Evolutionary conservation across 805 yeast species (phyloP), one percentile per base, ranked within the genome.

Genomic region (Yamadazyma scolyti): DNA sequence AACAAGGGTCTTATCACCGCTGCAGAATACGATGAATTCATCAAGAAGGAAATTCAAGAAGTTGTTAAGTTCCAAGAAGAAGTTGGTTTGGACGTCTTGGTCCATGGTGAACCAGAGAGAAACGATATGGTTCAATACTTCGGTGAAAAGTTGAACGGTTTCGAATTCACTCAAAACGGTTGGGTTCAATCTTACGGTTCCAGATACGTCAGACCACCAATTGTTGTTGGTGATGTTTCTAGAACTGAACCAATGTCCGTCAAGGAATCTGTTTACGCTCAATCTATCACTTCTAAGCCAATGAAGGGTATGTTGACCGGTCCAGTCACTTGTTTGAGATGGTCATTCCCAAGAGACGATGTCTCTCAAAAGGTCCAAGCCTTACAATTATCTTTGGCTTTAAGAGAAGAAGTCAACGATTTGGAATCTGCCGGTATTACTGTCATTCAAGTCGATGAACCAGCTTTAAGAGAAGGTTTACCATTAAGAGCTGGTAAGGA

Each of bases 141-240:
- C 50, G 99, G 98, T 77, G 98, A 93, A 77, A 88, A 87, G 77
- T 77, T 93, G 65, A 83, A 85, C 62, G 99, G 99, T 71, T 93
- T 84, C 66, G 96, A 95, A 52, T 93, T 93, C 81, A 93, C 98
- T 71, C 75, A 84, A 53, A 87, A 87, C 79, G 99, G 99, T 71
- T 93, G 99, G 99, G 99, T 93, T 57, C 99, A 93, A 79, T 93
- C 98, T 50, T 93, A 90, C 70, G 99, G 99, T 78, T 89, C 98
- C 49, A 86, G 99, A 77, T 93, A 93, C 73, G 99, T 93, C 54
- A 88, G 98, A 77, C 98, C 98, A 65, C 98, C 98, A 56, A 85
- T 93, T 60, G 80, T 93, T 68, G 97, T 90, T 56, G 98, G 98
- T 77, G 98, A 93, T 69, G 87, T 93, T 57, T 89, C 97, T 34